A percentile compares a stretch with the other conserved stretches of the same genome.
These are phyloP conservation scores for Ustilago shanxiensis DNA, from an alignment of 1,284 basidiomycete species.

Conservation along the genomic window DNA sequence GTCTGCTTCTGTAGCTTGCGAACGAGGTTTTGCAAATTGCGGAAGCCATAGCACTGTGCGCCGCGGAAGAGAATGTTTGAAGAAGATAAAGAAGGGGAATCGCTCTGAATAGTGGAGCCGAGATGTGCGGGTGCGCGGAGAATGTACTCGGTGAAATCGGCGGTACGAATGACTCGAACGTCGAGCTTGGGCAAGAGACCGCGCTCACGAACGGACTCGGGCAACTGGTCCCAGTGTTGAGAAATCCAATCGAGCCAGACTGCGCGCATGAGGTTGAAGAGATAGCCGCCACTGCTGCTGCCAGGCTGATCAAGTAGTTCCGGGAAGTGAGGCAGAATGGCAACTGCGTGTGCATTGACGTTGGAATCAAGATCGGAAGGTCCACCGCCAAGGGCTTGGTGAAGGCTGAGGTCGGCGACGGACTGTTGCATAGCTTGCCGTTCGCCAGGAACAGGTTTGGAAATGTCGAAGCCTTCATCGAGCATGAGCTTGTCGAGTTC, in stretches of 20 bases:
- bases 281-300: slow-evolving; percentile 91
- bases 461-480: slow-evolving; percentile 84
- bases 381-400: slow-evolving; percentile 23
- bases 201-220: slow-evolving; percentile 9
- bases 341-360: not conserved
- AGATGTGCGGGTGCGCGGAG: slow-evolving; percentile 44
- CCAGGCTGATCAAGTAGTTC: slow-evolving; percentile 84
- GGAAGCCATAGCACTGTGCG: slow-evolving; percentile 95
- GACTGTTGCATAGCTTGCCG: slow-evolving; percentile 19
- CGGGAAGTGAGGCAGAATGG: slow-evolving; percentile 73
- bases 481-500: slow-evolving; percentile 89
- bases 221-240: slow-evolving; percentile 27
- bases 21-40: slow-evolving; percentile 96
- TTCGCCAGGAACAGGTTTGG: slow-evolving; percentile 73
- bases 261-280: slow-evolving; percentile 74
- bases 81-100: not conserved
- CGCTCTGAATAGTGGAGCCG: not conserved
- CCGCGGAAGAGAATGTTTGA: slow-evolving; percentile 82
- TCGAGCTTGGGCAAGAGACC: slow-evolving; percentile 53
- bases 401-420: slow-evolving; percentile 20
- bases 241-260: slow-evolving; percentile 57
- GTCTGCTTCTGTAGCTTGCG: slow-evolving; percentile 76
- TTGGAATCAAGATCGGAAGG: not conserved
- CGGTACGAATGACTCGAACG: slow-evolving; percentile 59
- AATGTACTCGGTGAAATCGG: slow-evolving; percentile 78